Conservation (phyloP, 2,329 filamentous ascomycete genomes). For the Diaporthe vexans region DNA sequence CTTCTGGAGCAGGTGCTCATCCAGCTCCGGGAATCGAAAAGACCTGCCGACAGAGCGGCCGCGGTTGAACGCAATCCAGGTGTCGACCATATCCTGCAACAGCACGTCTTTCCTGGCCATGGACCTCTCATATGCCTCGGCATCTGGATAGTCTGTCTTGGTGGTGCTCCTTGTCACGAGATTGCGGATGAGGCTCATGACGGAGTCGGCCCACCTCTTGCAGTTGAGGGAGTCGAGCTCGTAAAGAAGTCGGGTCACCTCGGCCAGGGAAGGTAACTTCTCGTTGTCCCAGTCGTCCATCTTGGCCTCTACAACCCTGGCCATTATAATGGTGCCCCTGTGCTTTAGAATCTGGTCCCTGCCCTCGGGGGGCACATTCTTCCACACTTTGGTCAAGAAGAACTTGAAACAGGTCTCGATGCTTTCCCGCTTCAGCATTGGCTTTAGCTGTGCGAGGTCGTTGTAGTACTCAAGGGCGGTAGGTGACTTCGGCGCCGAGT, state of each 20-base stretch:
- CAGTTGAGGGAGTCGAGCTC: conserved; percentile 53
- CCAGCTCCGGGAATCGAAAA: conserved; percentile 45
- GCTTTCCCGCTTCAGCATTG: conserved; percentile 46
- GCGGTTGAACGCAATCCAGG: conserved; percentile 57
- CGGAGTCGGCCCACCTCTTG: conserved; percentile 51
- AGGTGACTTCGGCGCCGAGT: conserved; percentile 10
- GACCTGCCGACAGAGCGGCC: conserved; percentile 42
- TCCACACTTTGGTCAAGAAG: conserved; percentile 48
- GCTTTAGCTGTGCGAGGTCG: conserved; percentile 48
- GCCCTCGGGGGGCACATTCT: conserved; percentile 39
- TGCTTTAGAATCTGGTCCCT: conserved; percentile 47
- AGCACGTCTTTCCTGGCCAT: conserved; percentile 51
- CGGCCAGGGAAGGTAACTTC: conserved; percentile 54
- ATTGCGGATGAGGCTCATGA: conserved; percentile 52
- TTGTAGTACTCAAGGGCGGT: conserved; percentile 46
- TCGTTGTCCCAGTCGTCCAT: conserved; percentile 48
- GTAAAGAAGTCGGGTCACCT: conserved; percentile 54
- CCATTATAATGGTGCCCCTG: conserved; percentile 47
- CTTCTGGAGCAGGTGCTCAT: conserved; percentile 33
- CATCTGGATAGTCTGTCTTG: conserved; percentile 46
- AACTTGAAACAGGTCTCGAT: conserved; percentile 49
- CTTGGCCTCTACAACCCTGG: conserved; percentile 51
- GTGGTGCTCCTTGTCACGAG: conserved; percentile 49
- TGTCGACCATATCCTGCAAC: conserved; percentile 55
- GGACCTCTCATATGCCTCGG: conserved; percentile 48